phyloP scores from a whole-genome alignment of 163 green algal genomes.

The Chlamydomonas reinhardtii region DNA sequence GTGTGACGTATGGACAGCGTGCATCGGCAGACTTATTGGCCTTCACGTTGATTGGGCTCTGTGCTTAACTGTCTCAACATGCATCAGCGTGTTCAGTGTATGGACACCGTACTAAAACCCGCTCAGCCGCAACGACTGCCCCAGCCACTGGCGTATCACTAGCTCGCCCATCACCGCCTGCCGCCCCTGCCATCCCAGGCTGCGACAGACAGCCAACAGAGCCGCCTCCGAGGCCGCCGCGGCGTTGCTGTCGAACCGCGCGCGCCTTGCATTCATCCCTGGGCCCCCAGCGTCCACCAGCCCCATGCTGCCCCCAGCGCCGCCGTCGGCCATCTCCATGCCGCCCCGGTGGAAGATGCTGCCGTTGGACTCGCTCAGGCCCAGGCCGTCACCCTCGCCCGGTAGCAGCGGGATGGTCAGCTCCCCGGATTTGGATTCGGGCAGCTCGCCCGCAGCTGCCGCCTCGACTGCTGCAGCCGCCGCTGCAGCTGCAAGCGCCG shows the following conservation, averaged over 20 bases:
- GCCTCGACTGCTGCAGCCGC: not conserved
- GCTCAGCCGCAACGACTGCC: not conserved
- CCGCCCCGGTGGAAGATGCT: too few species aligned
- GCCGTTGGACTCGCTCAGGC: too few species aligned
- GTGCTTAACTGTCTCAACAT: too few species aligned
- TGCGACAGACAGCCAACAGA: not conserved
- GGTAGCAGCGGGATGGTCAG: too few species aligned
- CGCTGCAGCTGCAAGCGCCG: not conserved
- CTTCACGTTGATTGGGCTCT: too few species aligned
- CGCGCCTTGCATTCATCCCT: not conserved
- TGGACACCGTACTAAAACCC: not conserved
- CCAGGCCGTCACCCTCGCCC: too few species aligned
- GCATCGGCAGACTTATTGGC: too few species aligned
- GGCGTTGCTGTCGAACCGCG: slow-evolving; percentile 27
- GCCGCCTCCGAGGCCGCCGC: slow-evolving; percentile 8
- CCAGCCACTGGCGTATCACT: slow-evolving; percentile 34
- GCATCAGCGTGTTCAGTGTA: too few species aligned
- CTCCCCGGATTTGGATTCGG: too few species aligned
- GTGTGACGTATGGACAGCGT: too few species aligned
- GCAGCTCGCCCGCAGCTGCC: not conserved
- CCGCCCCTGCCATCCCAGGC: not conserved
- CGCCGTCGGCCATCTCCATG: too few species aligned
- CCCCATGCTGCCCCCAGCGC: not conserved
- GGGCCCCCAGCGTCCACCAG: too few species aligned
- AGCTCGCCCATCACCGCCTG: slow-evolving; percentile 22